These are phyloP conservation scores for Phoma herbarum DNA, from an alignment of 2,329 filamentous ascomycete genomes.

Conservation along the genomic window DNA sequence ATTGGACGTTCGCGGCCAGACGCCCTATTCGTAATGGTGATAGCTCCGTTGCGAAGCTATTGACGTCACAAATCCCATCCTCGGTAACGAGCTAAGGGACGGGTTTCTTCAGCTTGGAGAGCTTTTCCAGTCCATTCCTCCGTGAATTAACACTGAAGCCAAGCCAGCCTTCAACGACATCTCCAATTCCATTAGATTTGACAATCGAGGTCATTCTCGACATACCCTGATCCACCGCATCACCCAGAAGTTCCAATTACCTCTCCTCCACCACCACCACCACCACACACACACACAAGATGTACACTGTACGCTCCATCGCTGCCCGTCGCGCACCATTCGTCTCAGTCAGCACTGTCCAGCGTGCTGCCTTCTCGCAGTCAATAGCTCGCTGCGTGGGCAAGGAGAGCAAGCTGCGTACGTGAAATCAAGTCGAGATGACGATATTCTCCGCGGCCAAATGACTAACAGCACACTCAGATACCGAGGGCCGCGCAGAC, in stretches of 20 bases:
- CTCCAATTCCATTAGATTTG: conserved; percentile 7
- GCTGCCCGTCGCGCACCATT: conserved; percentile 43
- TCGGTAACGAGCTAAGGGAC: conserved; percentile 5
- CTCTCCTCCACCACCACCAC: conserved; percentile 2
- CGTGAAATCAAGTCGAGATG: conserved; percentile 24
- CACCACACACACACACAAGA: conserved; percentile 25
- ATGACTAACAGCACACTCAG: conserved; percentile 29
- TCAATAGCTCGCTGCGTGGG: conserved; percentile 51
- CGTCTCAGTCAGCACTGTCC: conserved; percentile 37
- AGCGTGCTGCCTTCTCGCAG: conserved; percentile 50
- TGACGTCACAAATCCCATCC: conserved; percentile 19
- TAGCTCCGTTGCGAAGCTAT: conserved; percentile 10
- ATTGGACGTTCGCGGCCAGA: conserved; percentile 21
- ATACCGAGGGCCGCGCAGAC: conserved; percentile 46
- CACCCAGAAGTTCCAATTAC: not conserved
- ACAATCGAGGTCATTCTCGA: conserved; percentile 2
- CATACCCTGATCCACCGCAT: not conserved
- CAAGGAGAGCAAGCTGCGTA: conserved; percentile 58
- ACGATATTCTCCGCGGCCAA: conserved; percentile 3
- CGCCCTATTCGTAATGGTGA: conserved; percentile 20
- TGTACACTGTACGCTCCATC: conserved; percentile 46
- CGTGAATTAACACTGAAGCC: conserved; percentile 4
- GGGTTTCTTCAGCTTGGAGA: conserved; percentile 14
- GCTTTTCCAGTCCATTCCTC: conserved; percentile 16
- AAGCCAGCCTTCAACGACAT: not conserved